phyloP scores from a whole-genome alignment of 2,329 filamentous ascomycete genomes.

The Xenoacremonium recifei region DNA sequence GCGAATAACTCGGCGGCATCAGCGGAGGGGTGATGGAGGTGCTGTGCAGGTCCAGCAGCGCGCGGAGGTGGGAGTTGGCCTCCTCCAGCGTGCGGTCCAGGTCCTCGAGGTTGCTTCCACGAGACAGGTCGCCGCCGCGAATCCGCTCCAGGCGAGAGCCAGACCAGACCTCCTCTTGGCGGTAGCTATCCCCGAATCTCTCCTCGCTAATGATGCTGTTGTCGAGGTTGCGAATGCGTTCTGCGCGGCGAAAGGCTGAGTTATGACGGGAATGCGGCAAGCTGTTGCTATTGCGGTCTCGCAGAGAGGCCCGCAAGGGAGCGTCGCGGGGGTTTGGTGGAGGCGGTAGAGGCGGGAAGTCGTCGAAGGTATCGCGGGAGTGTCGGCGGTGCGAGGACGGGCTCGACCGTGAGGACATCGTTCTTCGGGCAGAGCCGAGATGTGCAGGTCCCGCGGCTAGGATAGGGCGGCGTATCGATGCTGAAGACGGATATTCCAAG shows the following conservation, averaged over 20 bases:
- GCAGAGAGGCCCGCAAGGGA: conserved; percentile 30
- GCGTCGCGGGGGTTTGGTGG: conserved; percentile 31
- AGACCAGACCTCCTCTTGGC: conserved; percentile 27
- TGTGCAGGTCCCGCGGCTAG: too few relatives aligned
- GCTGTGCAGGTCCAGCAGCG: conserved; percentile 40
- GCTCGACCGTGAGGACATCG: conserved; percentile 33
- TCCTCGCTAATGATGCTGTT: conserved; percentile 25
- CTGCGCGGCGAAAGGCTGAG: conserved; percentile 32
- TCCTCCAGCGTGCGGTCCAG: conserved; percentile 39
- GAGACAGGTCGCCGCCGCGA: conserved; percentile 22
- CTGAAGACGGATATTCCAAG: too few relatives aligned
- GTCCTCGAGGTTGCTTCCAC: conserved; percentile 33
- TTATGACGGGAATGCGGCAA: conserved; percentile 22
- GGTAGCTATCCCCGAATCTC: conserved; percentile 25
- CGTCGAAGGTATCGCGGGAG: conserved; percentile 27
- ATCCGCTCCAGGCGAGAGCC: conserved; percentile 24
- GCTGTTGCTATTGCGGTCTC: conserved; percentile 17
- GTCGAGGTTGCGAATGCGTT: conserved; percentile 35
- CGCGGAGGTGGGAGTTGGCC: conserved; percentile 43
- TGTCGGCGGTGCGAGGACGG: conserved; percentile 30
- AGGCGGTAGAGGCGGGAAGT: conserved; percentile 33
- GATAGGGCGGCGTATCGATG: too few relatives aligned
- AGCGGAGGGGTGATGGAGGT: conserved; percentile 27
- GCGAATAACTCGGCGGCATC: conserved; percentile 32
- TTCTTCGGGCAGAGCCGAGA: neutral